A percentile compares a stretch with the other conserved stretches of the same genome.
Evolutionary conservation across 257 asterid species (phyloP).

Genomic region (Anisodus acutangulus): DNA sequence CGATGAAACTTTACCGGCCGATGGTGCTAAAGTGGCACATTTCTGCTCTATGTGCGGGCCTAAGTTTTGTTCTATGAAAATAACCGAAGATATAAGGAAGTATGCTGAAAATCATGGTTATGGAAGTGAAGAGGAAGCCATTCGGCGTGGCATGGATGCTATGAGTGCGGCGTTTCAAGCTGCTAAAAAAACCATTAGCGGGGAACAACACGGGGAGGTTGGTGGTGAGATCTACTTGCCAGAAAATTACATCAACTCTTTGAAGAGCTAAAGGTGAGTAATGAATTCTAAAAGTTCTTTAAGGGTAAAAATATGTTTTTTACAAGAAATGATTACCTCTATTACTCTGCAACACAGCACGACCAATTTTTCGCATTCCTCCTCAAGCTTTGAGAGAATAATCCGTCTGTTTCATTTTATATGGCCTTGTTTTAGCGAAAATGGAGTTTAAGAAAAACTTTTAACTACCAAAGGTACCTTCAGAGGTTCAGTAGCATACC

Average conservation of each 20-base stretch:
- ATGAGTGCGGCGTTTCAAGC: conserved; percentile 92
- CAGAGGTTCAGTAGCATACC: neutral
- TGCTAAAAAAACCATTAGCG: conserved; percentile 84
- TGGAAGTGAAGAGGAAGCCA: conserved; percentile 89
- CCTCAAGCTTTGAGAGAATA: neutral
- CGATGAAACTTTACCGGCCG: conserved; percentile 91
- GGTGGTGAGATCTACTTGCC: conserved; percentile 98
- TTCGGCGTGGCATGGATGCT: conserved; percentile 83
- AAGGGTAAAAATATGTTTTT: neutral
- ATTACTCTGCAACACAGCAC: neutral
- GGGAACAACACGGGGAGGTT: conserved; percentile 93
- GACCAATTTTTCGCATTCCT: neutral
- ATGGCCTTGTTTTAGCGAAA: neutral
- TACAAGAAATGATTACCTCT: neutral
- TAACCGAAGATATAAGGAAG: conserved; percentile 90
- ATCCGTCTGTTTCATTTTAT: neutral
- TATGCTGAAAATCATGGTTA: conserved; percentile 96
- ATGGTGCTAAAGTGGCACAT: conserved; percentile 98
- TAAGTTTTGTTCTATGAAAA: conserved; percentile 95
- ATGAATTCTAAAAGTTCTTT: neutral
- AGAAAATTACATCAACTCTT: conserved; percentile 58
- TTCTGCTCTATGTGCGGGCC: conserved; percentile 99
- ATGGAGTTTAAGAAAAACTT: neutral
- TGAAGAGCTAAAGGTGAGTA: conserved; percentile 51
- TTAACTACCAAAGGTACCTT: neutral